Conservation (phyloP, 164 flowering plant species). For the Kingdonia uniflora region DNA sequence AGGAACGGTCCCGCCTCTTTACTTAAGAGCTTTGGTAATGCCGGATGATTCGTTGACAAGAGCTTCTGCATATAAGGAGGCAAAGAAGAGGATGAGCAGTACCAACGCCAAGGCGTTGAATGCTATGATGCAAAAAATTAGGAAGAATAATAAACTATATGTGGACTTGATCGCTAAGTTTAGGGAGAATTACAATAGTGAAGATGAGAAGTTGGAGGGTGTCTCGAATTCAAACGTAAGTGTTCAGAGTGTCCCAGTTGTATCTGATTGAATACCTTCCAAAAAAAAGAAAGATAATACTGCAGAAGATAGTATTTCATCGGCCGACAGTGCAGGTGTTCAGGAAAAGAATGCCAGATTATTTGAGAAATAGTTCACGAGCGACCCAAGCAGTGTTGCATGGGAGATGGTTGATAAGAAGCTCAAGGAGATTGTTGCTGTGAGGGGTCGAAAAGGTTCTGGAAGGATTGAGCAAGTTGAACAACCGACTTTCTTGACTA, state of each 20-base stretch:
- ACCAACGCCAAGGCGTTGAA: slow-evolving; percentile 83
- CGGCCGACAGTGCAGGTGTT: no score
- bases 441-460: slow-evolving; percentile 89
- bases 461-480: slow-evolving; percentile 88
- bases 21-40: slow-evolving; percentile 72
- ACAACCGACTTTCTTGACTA: slow-evolving; percentile 78
- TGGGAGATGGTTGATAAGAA: slow-evolving; percentile 89
- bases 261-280: slow-evolving; percentile 23
- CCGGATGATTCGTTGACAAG: slow-evolving; percentile 64
- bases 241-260: slow-evolving; percentile 69
- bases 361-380: slow-evolving; percentile 68
- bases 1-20: slow-evolving; percentile 48
- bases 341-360: slow-evolving; percentile 69
- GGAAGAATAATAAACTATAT: slow-evolving; percentile 81
- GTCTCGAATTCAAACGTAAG: slow-evolving; percentile 11
- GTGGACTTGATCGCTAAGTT: slow-evolving; percentile 60
- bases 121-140: slow-evolving; percentile 86
- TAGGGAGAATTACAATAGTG: slow-evolving; percentile 64
- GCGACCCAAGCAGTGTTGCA: slow-evolving; percentile 67
- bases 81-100: slow-evolving; percentile 85
- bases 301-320: slow-evolving; percentile 22
- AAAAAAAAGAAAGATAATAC: slow-evolving; percentile 23
- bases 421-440: slow-evolving; percentile 70
- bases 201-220: slow-evolving; percentile 40
- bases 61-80: slow-evolving; percentile 80